A percentile compares a stretch with the other conserved stretches of the same genome.
phyloP scores from a whole-genome alignment of 345 rosid genomes.

The Eucalyptus melliodora region DNA sequence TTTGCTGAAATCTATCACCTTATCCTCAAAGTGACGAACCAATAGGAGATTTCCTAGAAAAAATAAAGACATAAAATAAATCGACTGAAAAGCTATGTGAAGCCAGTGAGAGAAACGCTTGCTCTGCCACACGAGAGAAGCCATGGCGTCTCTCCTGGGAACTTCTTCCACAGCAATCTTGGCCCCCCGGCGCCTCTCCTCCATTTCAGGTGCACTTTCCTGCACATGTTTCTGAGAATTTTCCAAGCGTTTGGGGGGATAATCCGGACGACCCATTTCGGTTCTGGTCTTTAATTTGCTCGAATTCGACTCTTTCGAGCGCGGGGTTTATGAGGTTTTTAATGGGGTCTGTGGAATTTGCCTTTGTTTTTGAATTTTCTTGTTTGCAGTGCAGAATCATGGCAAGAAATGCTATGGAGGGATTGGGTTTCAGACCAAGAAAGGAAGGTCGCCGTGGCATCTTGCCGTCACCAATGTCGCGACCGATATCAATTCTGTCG shows the following conservation, averaged over 20 bases:
- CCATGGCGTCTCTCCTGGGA: slow-evolving; percentile 66
- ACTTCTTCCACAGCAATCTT: slow-evolving; percentile 41
- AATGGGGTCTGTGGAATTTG: background rate
- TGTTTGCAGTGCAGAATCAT: slow-evolving; percentile 28
- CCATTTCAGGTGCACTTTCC: background rate
- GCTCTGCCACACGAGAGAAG: background rate
- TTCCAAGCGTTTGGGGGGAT: background rate
- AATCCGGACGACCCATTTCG: background rate
- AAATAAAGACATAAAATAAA: background rate
- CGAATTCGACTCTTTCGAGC: background rate
- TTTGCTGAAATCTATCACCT: slow-evolving; percentile 28
- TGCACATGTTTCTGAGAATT: background rate
- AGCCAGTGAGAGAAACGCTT: background rate
- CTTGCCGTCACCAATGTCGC: slow-evolving; percentile 62
- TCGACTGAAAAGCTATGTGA: background rate
- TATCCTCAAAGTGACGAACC: slow-evolving; percentile 34
- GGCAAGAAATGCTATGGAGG: slow-evolving; percentile 35
- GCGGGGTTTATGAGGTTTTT: background rate
- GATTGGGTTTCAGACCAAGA: slow-evolving; percentile 33
- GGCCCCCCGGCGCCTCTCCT: slow-evolving; percentile 35
- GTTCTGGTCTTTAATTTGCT: background rate
- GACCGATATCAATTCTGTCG: slow-evolving; percentile 55
- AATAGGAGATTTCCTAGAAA: background rate
- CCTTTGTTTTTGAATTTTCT: background rate
- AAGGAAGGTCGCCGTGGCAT: slow-evolving; percentile 38